Evolutionary conservation across 2,329 filamentous ascomycete genomes (phyloP).

Genomic region (Orbilia blumenaviensis): DNA sequence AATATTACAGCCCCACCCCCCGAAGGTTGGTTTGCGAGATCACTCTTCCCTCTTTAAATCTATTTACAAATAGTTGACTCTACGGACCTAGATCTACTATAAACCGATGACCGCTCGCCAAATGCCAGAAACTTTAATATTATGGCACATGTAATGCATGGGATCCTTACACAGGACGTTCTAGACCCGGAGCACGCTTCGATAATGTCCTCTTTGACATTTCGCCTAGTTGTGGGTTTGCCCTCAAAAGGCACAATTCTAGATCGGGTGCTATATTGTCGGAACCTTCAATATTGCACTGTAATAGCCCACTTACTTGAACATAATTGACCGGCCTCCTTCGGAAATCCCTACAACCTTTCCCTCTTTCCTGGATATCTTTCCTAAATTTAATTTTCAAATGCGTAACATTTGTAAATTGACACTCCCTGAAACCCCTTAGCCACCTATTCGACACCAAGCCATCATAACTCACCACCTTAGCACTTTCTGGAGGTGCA

Average conservation of each 20-base stretch:
- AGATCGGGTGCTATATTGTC: not conserved
- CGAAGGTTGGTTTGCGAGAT: no score
- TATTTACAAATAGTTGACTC: no score
- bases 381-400: not conserved
- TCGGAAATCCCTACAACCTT: not conserved
- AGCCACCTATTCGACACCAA: constrained; percentile 8
- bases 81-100: no score
- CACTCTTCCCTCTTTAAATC: no score
- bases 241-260: not conserved
- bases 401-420: constrained; percentile 1
- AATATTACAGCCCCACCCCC: no score
- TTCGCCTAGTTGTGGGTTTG: not conserved
- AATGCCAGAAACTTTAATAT: not conserved
- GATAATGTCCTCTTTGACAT: not conserved
- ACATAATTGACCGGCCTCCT: not conserved
- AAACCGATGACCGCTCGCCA: not conserved
- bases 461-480: not conserved
- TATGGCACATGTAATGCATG: not conserved
- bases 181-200: not conserved
- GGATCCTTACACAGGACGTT: not conserved
- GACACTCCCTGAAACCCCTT: constrained; percentile 2
- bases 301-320: not conserved
- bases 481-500: not conserved
- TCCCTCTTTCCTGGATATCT: not conserved
- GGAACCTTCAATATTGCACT: not conserved